A percentile compares a stretch with the other conserved stretches of the same genome.
phyloP scores from a whole-genome alignment of 495 filamentous ascomycete species.

The Trichoderma gamsii region DNA sequence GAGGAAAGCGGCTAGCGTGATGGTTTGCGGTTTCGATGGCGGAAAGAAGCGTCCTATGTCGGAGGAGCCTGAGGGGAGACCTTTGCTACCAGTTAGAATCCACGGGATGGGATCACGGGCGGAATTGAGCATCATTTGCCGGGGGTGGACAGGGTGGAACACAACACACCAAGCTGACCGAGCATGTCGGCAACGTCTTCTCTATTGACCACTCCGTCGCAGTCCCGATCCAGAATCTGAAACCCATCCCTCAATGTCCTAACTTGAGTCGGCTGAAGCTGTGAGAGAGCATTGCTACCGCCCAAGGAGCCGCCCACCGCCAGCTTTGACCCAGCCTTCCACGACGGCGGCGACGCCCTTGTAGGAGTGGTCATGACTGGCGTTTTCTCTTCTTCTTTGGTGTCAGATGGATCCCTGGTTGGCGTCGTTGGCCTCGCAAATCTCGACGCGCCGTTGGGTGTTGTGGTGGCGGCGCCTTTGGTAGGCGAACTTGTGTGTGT shows the following conservation, averaged over 20 bases:
- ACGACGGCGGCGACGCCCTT: slow-evolving; percentile 27
- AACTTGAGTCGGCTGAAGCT: slow-evolving; percentile 60
- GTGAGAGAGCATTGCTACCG: slow-evolving; percentile 52
- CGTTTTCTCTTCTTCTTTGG: slow-evolving; percentile 23
- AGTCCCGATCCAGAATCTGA: slow-evolving; percentile 76
- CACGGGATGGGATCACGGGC: background rate
- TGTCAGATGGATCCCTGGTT: slow-evolving; percentile 28
- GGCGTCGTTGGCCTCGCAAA: slow-evolving; percentile 27
- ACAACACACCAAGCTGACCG: slow-evolving; percentile 56
- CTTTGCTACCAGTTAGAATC: slow-evolving; percentile 23
- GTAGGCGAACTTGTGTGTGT: slow-evolving; percentile 43
- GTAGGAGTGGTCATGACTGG: slow-evolving; percentile 27
- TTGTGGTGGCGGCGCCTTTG: slow-evolving; percentile 26
- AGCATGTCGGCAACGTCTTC: slow-evolving; percentile 79
- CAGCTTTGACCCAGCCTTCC: slow-evolving; percentile 22
- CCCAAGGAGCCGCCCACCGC: slow-evolving; percentile 21
- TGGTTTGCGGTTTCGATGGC: slow-evolving; percentile 53
- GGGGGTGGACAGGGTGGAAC: background rate
- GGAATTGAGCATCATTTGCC: background rate
- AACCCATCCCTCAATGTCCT: slow-evolving; percentile 78
- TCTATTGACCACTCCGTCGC: slow-evolving; percentile 65
- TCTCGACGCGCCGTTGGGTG: slow-evolving; percentile 33
- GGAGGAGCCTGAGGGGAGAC: slow-evolving; percentile 46
- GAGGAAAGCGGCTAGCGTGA: slow-evolving; percentile 79
- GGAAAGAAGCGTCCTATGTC: slow-evolving; percentile 73